Evolutionary conservation across 2,329 filamentous ascomycete genomes (phyloP), one percentile per base, ranked within the genome.

Genomic region (Colletotrichum karsti): DNA sequence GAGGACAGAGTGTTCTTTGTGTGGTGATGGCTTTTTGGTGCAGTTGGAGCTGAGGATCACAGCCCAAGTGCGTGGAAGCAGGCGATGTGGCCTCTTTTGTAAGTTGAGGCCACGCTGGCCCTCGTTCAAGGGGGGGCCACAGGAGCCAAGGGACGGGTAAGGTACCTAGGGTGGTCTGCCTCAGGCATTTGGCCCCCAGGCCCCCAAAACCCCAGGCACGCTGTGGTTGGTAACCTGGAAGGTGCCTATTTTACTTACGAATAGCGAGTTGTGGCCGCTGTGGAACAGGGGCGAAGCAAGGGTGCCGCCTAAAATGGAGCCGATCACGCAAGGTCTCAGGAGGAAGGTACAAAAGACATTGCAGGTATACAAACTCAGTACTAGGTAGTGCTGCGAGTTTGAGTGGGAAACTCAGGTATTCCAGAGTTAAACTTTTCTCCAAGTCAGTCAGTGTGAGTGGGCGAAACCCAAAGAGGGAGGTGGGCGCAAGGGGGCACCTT

Each of bases 31-130:
- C 18, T 20, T 28, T 20, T 28, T 30, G 20, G 44, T 61, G 42
- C 24, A 42, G 50, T 63, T 24, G 8, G 20, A 54, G 28, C 7
- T 26, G n/a, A 56, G 28, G 33, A n/a, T 13, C 10, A 8, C 1
- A n/a, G 22, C 13, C 13, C 4, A 5, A 1, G 2, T 1, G 0
- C 7, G 3, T 1, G 18, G 22, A 30, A 42, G 66, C 20, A 69
- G 62, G 69, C 55, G 64, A 67, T 60, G 67, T 71, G 69, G 67
- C 67, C 67, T 71, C 69, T 71, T 70, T 71, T 68, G 60, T 71
- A 63, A 71, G 33, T 70, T 59, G 63, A 64, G 69, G 64, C 59
- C 67, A 71, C 66, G 59, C 58, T 69, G 66, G 63, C 51, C 44
- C 65, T n/a, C 35, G 30, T 55, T 24, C 39, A 66, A 66, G 37